These are phyloP conservation scores for Blastobotrys apis DNA, from an alignment of 1,139 yeast genomes.

Conservation along the genomic window DNA sequence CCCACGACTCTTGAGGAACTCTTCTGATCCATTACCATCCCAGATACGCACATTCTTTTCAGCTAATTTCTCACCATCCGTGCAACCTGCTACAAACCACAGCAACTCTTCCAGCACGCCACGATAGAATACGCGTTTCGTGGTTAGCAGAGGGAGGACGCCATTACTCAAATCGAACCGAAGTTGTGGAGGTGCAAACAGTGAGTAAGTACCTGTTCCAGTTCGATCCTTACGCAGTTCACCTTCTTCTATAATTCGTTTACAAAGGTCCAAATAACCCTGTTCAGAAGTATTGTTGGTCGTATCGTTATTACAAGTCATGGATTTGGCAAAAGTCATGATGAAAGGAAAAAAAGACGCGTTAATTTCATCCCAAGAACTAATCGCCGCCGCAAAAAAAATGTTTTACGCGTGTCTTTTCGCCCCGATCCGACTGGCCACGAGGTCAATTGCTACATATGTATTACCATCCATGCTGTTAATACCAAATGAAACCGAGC, in stretches of 20 bases:
- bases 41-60: constrained; percentile 90
- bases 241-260: constrained; percentile 71
- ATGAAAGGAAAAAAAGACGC: too few relatives aligned
- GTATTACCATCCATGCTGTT: too few relatives aligned
- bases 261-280: constrained; percentile 80
- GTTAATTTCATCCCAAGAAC: too few relatives aligned
- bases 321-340: background rate
- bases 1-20: constrained; percentile 80
- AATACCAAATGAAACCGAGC: too few relatives aligned
- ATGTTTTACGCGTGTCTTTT: too few relatives aligned
- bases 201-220: constrained; percentile 88
- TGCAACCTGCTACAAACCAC: constrained; percentile 89
- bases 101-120: constrained; percentile 85
- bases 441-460: too few relatives aligned
- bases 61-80: constrained; percentile 74
- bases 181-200: constrained; percentile 95
- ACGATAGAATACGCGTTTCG: constrained; percentile 85
- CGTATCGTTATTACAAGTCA: background rate
- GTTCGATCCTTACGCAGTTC: constrained; percentile 93
- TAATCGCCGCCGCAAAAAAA: too few relatives aligned
- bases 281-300: constrained; percentile 57
- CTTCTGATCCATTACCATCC: constrained; percentile 99
- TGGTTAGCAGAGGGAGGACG: constrained; percentile 80
- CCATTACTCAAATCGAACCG: constrained; percentile 73
- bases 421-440: too few relatives aligned